phyloP scores from a whole-genome alignment of 2,329 filamentous ascomycete species.

The Aspergillus sp. region DNA sequence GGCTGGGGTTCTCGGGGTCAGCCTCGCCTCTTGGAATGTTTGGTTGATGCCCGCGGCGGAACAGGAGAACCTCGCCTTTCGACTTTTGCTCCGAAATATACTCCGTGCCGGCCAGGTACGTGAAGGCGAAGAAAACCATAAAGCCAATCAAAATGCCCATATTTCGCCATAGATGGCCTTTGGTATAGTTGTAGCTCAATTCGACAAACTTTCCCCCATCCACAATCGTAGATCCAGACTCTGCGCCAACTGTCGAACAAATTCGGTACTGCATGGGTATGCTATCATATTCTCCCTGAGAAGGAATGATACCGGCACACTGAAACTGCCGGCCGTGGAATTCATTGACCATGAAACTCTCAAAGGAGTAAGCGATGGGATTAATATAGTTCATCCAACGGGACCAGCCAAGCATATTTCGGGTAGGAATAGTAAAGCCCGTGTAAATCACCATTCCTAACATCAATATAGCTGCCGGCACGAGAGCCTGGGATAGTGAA shows the following conservation, averaged over 20 bases:
- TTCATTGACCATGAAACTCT: slow-evolving; percentile 80
- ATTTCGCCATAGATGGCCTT: slow-evolving; percentile 65
- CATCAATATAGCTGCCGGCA: slow-evolving; percentile 54
- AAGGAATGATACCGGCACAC: slow-evolving; percentile 48
- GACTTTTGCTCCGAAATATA: slow-evolving; percentile 26
- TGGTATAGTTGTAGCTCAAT: slow-evolving; percentile 57
- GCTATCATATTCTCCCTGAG: slow-evolving; percentile 40
- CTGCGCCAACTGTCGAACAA: slow-evolving; percentile 60
- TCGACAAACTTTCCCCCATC: slow-evolving; percentile 60
- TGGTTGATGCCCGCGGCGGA: slow-evolving; percentile 26
- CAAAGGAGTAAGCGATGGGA: slow-evolving; percentile 77
- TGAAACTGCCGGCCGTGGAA: slow-evolving; percentile 65
- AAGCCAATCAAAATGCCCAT: slow-evolving; percentile 68
- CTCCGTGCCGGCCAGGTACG: slow-evolving; percentile 27
- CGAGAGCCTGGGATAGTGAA: slow-evolving; percentile 60
- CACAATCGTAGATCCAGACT: slow-evolving; percentile 54
- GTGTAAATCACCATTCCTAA: slow-evolving; percentile 50
- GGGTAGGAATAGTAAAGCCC: slow-evolving; percentile 45
- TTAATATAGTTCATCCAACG: slow-evolving; percentile 82
- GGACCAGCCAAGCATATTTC: slow-evolving; percentile 75
- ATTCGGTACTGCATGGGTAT: slow-evolving; percentile 47
- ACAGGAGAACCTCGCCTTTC: slow-evolving; percentile 31
- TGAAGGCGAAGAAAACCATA: slow-evolving; percentile 57
- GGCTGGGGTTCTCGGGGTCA: slow-evolving; percentile 5
- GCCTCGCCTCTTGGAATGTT: not conserved